Conservation (phyloP, 2,329 filamentous ascomycete species). For the Hirsutella rhossiliensis region DNA sequence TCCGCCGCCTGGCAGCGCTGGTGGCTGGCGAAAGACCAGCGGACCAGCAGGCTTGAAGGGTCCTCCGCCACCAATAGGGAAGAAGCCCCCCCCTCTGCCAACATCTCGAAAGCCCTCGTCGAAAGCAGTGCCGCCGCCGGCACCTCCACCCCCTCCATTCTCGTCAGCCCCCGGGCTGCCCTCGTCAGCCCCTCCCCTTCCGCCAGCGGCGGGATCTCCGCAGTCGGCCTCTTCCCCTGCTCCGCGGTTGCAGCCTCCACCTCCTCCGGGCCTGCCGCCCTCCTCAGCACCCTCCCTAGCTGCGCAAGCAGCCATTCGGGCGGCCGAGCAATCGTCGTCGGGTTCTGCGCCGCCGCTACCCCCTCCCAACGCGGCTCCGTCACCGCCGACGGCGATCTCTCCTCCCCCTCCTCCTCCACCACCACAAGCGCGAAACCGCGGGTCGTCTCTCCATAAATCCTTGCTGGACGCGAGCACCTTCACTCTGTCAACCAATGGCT, state of each 20-base stretch:
- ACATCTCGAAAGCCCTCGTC: slow-evolving; percentile 45
- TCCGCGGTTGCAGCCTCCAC: slow-evolving; percentile 20
- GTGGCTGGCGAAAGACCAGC: slow-evolving; percentile 48
- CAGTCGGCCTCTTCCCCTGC: slow-evolving; percentile 26
- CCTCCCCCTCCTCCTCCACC: slow-evolving; percentile 27
- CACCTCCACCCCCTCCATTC: slow-evolving; percentile 24
- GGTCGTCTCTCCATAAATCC: slow-evolving; percentile 40
- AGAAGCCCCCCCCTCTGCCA: slow-evolving; percentile 57
- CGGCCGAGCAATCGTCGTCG: slow-evolving; percentile 27
- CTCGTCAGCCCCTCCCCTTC: slow-evolving; percentile 31
- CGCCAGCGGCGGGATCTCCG: slow-evolving; percentile 22
- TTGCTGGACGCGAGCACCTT: slow-evolving; percentile 68
- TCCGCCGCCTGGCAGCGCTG: slow-evolving; percentile 30
- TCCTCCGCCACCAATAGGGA: slow-evolving; percentile 67
- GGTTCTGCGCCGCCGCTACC: slow-evolving; percentile 22
- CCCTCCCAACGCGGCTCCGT: slow-evolving; percentile 11
- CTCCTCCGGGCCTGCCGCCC: slow-evolving; percentile 12
- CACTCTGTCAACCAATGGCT: slow-evolving; percentile 56
- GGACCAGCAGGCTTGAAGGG: slow-evolving; percentile 16
- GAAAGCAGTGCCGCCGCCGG: slow-evolving; percentile 17
- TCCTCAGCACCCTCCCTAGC: slow-evolving; percentile 25
- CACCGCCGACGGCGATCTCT: slow-evolving; percentile 23
- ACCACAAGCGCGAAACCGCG: slow-evolving; percentile 24
- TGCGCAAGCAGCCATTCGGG: slow-evolving; percentile 30
- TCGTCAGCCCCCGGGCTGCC: slow-evolving; percentile 13